Percentiles rank a stretch among this genome's conserved stretches.
Conservation (phyloP, 2,329 filamentous ascomycete species). For the Westerdykella aurantiaca region DNA sequence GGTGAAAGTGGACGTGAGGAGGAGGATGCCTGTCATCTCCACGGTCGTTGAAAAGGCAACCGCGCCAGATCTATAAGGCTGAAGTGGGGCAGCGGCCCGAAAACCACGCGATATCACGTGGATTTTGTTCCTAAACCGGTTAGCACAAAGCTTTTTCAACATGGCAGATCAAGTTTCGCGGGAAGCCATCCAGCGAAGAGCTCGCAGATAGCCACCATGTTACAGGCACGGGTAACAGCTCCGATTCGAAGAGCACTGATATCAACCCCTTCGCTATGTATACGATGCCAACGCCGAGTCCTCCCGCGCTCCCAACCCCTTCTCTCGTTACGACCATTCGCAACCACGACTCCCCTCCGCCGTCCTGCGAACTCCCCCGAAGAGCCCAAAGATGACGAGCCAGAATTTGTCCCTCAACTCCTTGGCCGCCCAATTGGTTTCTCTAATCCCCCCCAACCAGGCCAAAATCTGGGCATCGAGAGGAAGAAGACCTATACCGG, state of each 20-base stretch:
- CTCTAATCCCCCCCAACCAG: conserved; percentile 62
- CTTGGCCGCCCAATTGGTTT: conserved; percentile 76
- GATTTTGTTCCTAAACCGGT: not conserved
- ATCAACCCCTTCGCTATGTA: conserved; percentile 11
- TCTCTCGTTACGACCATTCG: conserved; percentile 16
- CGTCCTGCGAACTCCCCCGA: conserved; percentile 16
- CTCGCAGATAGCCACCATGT: conserved; percentile 16
- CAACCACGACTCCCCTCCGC: conserved; percentile 18
- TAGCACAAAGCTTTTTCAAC: not conserved
- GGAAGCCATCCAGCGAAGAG: not conserved
- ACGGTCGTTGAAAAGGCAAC: too few relatives aligned
- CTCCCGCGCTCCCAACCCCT: conserved; percentile 9
- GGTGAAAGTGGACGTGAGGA: not conserved
- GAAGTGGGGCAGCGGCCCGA: not conserved
- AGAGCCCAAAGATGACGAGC: conserved; percentile 13
- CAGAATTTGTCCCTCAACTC: conserved; percentile 46
- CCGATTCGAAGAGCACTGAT: conserved; percentile 13
- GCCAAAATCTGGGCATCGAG: conserved; percentile 79
- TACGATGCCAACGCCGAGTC: conserved; percentile 12
- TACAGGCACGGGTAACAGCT: conserved; percentile 26
- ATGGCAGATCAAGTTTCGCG: not conserved
- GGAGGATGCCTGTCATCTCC: not conserved
- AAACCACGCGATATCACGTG: not conserved
- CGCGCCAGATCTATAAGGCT: too few relatives aligned
- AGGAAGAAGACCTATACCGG: conserved; percentile 31